Base-by-base conservation (phyloP, 495 filamentous ascomycete genomes). In the Penicillium nucicola region DNA sequence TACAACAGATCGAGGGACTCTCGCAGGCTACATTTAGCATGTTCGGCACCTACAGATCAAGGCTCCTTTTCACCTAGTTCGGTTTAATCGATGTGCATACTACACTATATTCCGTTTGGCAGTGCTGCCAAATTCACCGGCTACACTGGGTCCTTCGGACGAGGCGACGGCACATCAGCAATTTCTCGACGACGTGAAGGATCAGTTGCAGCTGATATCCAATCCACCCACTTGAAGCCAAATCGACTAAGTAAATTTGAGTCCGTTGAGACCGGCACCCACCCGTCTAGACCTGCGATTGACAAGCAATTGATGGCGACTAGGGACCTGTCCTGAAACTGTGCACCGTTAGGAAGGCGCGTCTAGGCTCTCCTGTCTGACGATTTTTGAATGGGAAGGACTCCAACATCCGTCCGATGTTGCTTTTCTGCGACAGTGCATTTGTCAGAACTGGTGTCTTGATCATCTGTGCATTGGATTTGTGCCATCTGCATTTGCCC, bases 301-400 rank as follows among this genome's bases (percentile, higher is more conserved):
- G 33, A 35, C 33, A 14, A 17, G 13, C n/a, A 35, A 37, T 35
- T 51, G 53, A 17, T 56, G 53, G 46, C 47, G 37, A 4, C 42
- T 56, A 2, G 37, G 37, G 0, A 37, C 47, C 20, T 56, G 48
- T 15, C 48, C 48, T 18, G 36, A 50, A 15, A 41, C 42, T 13
- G 28, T 20, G 13, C 6, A 19, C 23, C 20, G 30, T 9, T 8
- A 48, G 9, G 36, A 34, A 12, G 47, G 42, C 1, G 30, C 51
- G 9, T 30, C n/a, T 9, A 3, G 22, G 11, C 20, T 56, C 7
- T 15, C 8, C 6, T n/a, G 13, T 19, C 42, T 56, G 3, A 38
- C 45, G 34, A 17, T n/a, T 11, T 18, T 56, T 17, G 22, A n/a
- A 23, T 55, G 52, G 52, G 47, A 55, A 20, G 52, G 52, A 11